These are phyloP conservation scores for Cytospora mali DNA, from an alignment of 2,329 filamentous ascomycete genomes.

Conservation along the genomic window DNA sequence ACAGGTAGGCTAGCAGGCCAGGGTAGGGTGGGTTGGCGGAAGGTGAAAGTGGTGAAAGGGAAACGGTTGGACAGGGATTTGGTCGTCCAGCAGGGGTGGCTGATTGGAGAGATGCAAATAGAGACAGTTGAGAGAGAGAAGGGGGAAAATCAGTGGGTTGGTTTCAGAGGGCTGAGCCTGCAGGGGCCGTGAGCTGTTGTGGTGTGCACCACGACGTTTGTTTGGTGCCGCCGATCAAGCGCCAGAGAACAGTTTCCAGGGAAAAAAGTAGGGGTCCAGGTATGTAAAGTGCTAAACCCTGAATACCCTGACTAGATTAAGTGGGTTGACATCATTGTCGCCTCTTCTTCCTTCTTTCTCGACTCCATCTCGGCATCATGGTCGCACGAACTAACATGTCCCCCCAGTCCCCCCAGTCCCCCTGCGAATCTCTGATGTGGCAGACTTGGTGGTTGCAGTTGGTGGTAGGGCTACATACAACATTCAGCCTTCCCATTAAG, in stretches of 20 bases:
- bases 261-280: neutral
- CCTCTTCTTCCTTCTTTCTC: too few species aligned
- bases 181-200: constrained; percentile 15
- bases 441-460: neutral
- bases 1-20: too few species aligned
- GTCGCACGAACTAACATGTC: neutral
- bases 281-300: neutral
- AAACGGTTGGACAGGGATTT: neutral
- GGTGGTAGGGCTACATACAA: too few species aligned
- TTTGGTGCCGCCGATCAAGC: constrained; percentile 19
- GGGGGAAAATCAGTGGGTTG: neutral
- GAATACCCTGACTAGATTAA: neutral
- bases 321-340: neutral
- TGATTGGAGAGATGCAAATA: constrained; percentile 16
- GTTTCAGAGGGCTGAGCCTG: constrained; percentile 24
- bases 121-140: too few species aligned
- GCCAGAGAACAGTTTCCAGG: neutral
- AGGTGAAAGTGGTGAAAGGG: too few species aligned
- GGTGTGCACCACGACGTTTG: constrained; percentile 3
- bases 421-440: neutral
- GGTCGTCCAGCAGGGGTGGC: neutral
- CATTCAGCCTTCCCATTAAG: neutral
- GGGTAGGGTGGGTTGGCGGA: neutral
- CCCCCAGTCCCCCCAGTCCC: too few species aligned
- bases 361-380: neutral